These are phyloP conservation scores for Phycomyces blakesleeanus DNA, from an alignment of 192 early-diverging fungal genomes.

Conservation along the genomic window DNA sequence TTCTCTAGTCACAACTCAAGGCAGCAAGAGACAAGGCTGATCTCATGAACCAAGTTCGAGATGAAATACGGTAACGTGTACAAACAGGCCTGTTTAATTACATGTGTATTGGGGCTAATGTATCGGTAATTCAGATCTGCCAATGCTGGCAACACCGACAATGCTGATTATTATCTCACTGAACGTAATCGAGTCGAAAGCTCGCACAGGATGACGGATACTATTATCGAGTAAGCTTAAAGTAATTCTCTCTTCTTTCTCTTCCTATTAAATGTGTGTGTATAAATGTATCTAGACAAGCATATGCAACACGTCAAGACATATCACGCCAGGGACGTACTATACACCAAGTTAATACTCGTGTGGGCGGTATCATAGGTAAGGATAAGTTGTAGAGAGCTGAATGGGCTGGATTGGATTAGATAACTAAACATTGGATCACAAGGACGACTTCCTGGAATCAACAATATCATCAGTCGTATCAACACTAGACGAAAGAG, in stretches of 20 bases:
- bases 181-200: conserved; percentile 68
- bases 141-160: conserved; percentile 33
- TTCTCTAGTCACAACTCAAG: conserved; percentile 52
- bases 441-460: conserved; percentile 58
- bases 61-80: conserved; percentile 41
- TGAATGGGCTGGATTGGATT: too few species aligned
- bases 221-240: conserved; percentile 76
- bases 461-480: conserved; percentile 66
- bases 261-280: too few species aligned
- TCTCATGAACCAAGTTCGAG: conserved; percentile 58
- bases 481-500: conserved; percentile 64
- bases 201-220: conserved; percentile 72
- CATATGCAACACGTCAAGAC: conserved; percentile 64
- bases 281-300: too few species aligned
- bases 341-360: conserved; percentile 48
- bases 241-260: too few species aligned
- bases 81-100: too few species aligned
- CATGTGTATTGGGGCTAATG: too few species aligned
- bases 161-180: conserved; percentile 62
- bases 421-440: too few species aligned
- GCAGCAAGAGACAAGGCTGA: conserved; percentile 66
- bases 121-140: conserved; percentile 49
- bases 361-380: conserved; percentile 56
- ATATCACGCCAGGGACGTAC: conserved; percentile 58
- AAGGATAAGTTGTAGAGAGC: too few species aligned